A percentile compares a stretch with the other conserved stretches of the same genome.
Evolutionary conservation across 306 rosid species (phyloP).

Genomic region (Coriaria nepalensis): DNA sequence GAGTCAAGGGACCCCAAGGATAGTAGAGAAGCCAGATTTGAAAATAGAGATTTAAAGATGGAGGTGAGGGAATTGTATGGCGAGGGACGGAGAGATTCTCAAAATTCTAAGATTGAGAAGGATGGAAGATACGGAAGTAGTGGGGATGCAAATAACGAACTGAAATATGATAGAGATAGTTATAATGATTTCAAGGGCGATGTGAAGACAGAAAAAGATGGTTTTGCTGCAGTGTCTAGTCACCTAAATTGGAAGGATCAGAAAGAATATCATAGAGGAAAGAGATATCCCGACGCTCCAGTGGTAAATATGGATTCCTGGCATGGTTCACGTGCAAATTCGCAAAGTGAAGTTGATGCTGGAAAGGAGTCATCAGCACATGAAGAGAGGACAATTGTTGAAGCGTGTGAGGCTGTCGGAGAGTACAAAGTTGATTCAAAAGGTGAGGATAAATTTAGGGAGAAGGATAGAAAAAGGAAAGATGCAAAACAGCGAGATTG

Average conservation of each 20-base stretch:
- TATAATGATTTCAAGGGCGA: constrained; percentile 51
- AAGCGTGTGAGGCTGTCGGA: constrained; percentile 62
- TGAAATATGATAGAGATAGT: constrained; percentile 49
- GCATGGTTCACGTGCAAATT: constrained; percentile 40
- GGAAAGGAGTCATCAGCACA: constrained; percentile 42
- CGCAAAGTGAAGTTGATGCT: constrained; percentile 39
- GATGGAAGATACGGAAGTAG: constrained; percentile 45
- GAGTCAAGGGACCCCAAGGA: constrained; percentile 64
- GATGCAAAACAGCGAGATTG: constrained; percentile 69
- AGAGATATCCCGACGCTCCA: constrained; percentile 49
- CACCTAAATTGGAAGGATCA: constrained; percentile 74
- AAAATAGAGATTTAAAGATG: constrained; percentile 55
- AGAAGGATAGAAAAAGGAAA: constrained; percentile 77
- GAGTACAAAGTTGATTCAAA: constrained; percentile 72
- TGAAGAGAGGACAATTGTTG: constrained; percentile 53
- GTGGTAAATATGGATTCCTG: constrained; percentile 45
- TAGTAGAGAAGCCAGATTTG: constrained; percentile 47
- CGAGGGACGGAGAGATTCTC: constrained; percentile 62
- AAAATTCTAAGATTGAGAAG: constrained; percentile 52
- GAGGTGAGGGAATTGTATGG: constrained; percentile 50
- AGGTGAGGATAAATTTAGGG: constrained; percentile 71
- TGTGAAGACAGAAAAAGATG: constrained; percentile 44
- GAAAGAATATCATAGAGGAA: constrained; percentile 60
- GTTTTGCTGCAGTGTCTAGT: constrained; percentile 27
- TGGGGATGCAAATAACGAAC: constrained; percentile 58